Evolutionary conservation across 2,329 filamentous ascomycete species (phyloP).

Genomic region (Penicillium hordei): DNA sequence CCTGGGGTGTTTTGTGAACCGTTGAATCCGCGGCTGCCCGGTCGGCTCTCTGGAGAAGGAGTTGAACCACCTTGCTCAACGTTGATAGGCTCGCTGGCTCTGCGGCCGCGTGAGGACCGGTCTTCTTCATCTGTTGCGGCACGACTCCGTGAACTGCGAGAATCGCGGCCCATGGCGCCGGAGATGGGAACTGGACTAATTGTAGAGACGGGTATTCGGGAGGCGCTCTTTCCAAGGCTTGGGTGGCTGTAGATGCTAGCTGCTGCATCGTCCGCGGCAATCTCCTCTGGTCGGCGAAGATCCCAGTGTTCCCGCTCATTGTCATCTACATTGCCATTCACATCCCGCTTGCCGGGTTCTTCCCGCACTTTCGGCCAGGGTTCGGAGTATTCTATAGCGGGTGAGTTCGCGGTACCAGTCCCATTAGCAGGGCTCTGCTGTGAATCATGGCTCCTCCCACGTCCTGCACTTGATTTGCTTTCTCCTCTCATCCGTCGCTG

Average conservation of each 20-base stretch:
- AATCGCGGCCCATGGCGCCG: constrained; percentile 65
- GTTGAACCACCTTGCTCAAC: constrained; percentile 28
- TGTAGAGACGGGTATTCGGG: constrained; percentile 84
- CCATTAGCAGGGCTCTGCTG: constrained; percentile 33
- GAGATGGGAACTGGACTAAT: constrained; percentile 71
- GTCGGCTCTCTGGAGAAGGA: constrained; percentile 31
- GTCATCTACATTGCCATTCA: constrained; percentile 40
- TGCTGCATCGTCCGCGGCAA: constrained; percentile 54
- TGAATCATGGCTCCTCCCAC: constrained; percentile 41
- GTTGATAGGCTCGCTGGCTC: constrained; percentile 59
- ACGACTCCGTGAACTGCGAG: constrained; percentile 61
- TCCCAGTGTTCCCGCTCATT: constrained; percentile 63
- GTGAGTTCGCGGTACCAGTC: constrained; percentile 24
- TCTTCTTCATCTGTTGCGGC: constrained; percentile 59
- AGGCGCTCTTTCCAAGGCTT: constrained; percentile 61
- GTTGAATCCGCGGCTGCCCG: constrained; percentile 33
- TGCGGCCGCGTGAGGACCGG: constrained; percentile 57
- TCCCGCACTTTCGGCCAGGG: constrained; percentile 39
- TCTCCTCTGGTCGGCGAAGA: constrained; percentile 73
- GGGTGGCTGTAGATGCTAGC: constrained; percentile 55
- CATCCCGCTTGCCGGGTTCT: constrained; percentile 39
- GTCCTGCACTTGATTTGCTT: constrained; percentile 37
- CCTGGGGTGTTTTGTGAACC: constrained; percentile 29
- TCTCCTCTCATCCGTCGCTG: constrained; percentile 39
- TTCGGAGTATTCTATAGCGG: constrained; percentile 32